Percentiles rank a stretch among this genome's conserved stretches.
Conservation (phyloP, 148 eudicot species). For the Diospyros kaki region DNA sequence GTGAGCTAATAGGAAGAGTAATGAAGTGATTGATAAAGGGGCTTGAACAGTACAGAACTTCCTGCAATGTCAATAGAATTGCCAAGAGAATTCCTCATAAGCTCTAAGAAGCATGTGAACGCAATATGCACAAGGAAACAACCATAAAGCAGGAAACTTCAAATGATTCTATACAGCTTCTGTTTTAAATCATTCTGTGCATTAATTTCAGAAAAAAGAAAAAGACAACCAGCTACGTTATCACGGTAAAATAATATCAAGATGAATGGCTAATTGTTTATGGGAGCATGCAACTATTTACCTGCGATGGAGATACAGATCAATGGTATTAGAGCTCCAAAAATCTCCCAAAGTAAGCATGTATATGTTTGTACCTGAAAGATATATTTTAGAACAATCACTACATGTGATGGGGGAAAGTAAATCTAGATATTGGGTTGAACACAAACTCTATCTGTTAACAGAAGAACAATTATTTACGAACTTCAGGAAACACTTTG, state of each 20-base stretch:
- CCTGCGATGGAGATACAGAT: slow-evolving; percentile 93
- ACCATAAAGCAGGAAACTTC: neutral
- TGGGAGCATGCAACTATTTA: slow-evolving; percentile 11
- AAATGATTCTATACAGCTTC: neutral
- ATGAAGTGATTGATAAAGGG: neutral
- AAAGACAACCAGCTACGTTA: neutral
- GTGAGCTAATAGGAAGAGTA: neutral
- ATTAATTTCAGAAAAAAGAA: neutral
- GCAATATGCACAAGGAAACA: neutral
- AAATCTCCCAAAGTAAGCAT: slow-evolving; percentile 81
- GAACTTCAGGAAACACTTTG: too few relatives aligned
- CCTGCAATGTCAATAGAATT: too few relatives aligned
- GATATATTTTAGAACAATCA: neutral
- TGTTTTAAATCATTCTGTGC: neutral
- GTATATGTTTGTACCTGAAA: neutral
- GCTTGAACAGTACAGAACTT: too few relatives aligned
- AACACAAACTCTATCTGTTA: too few relatives aligned
- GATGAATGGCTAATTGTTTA: neutral
- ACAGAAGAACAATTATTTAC: too few relatives aligned
- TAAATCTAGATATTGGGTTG: too few relatives aligned
- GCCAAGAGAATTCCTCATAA: too few relatives aligned
- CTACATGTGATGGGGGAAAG: neutral
- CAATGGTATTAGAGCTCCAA: slow-evolving; percentile 92
- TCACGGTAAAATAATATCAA: neutral
- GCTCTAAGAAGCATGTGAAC: neutral